A percentile compares a stretch with the other conserved stretches of the same genome.
These are phyloP conservation scores for Plectosphaerella sp. DNA, from an alignment of 2,329 filamentous ascomycete genomes.

Conservation along the genomic window DNA sequence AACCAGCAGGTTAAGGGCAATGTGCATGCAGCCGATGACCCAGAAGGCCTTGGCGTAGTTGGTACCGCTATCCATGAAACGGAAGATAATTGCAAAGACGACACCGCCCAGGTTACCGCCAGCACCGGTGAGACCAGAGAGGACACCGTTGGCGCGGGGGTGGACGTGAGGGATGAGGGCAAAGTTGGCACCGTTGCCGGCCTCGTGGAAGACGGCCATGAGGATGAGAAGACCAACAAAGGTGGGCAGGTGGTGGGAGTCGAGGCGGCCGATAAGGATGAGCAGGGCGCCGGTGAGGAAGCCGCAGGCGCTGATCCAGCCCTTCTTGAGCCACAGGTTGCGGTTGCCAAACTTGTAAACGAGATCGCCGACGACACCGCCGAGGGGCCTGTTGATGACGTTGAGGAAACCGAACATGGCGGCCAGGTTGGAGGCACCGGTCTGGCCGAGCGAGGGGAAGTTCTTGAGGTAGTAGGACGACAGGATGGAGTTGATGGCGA, in stretches of 20 bases:
- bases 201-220: constrained; percentile 78
- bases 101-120: constrained; percentile 82
- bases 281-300: constrained; percentile 54
- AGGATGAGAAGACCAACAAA: constrained; percentile 76
- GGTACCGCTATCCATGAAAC: constrained; percentile 59
- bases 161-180: constrained; percentile 83
- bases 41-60: constrained; percentile 70
- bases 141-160: constrained; percentile 71
- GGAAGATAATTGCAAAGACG: constrained; percentile 77
- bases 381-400: constrained; percentile 60
- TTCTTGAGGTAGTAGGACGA: constrained; percentile 55
- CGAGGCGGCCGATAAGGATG: constrained; percentile 58
- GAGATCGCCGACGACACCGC: constrained; percentile 52
- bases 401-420: constrained; percentile 75
- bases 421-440: constrained; percentile 56
- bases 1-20: constrained; percentile 64
- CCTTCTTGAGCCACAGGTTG: constrained; percentile 40
- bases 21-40: constrained; percentile 75
- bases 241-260: constrained; percentile 56
- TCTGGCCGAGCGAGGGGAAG: constrained; percentile 54
- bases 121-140: constrained; percentile 76
- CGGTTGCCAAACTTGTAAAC: constrained; percentile 36
- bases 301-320: constrained; percentile 61
- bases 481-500: constrained; percentile 58
- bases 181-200: constrained; percentile 83